A percentile compares a stretch with the other conserved stretches of the same genome.
phyloP scores from a whole-genome alignment of 2,329 filamentous ascomycete species.

The Cadophora sp. region DNA sequence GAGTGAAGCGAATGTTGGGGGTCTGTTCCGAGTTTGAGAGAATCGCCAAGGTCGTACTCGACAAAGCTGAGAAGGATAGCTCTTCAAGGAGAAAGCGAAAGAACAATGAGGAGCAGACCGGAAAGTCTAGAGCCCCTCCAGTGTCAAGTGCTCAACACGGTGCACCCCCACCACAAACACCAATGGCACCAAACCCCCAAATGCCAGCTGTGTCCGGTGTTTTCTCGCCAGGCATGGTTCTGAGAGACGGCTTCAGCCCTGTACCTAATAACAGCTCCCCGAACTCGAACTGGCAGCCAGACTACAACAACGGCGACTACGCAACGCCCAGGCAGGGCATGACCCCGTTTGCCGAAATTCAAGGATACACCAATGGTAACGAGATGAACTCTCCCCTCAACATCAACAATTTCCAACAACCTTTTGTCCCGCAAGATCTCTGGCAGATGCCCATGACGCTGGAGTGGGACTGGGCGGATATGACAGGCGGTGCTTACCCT shows the following conservation, averaged over 20 bases:
- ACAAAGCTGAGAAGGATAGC: slow-evolving; percentile 86
- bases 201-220: slow-evolving; percentile 37
- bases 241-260: slow-evolving; percentile 41
- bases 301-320: slow-evolving; percentile 38
- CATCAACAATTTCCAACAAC: slow-evolving; percentile 72
- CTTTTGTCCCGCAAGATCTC: slow-evolving; percentile 88
- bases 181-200: slow-evolving; percentile 35
- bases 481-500: slow-evolving; percentile 69
- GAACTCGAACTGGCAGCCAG: slow-evolving; percentile 37
- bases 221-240: slow-evolving; percentile 38
- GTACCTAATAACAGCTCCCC: slow-evolving; percentile 35
- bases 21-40: slow-evolving; percentile 97
- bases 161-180: slow-evolving; percentile 32
- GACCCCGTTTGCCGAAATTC: slow-evolving; percentile 41
- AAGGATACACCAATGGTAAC: slow-evolving; percentile 39
- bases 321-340: slow-evolving; percentile 35
- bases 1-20: slow-evolving; percentile 90
- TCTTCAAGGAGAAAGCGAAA: slow-evolving; percentile 79
- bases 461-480: slow-evolving; percentile 77
- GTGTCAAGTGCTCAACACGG: slow-evolving; percentile 14
- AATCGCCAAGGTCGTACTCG: slow-evolving; percentile 88
- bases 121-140: slow-evolving; percentile 33
- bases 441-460: slow-evolving; percentile 97
- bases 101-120: slow-evolving; percentile 57
- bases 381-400: slow-evolving; percentile 41